phyloP scores from a whole-genome alignment of 768 basidiomycete genomes.

The Russula brevipes region DNA sequence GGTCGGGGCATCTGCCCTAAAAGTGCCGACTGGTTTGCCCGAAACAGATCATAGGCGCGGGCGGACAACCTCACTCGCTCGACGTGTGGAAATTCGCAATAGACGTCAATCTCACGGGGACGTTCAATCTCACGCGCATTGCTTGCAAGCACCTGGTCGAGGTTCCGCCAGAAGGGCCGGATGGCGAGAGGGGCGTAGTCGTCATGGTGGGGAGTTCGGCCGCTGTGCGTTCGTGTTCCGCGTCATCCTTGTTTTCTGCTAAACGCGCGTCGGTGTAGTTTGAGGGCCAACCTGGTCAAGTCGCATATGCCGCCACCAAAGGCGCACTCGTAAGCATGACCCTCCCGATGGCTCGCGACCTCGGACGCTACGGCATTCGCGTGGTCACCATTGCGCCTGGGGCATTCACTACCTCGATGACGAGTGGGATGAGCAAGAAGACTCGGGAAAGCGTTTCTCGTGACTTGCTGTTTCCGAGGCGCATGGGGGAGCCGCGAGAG shows the following conservation, averaged over 20 bases:
- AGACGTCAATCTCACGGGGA: slow-evolving; percentile 52
- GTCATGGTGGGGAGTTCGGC: slow-evolving; percentile 52
- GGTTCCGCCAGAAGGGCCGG: slow-evolving; percentile 40
- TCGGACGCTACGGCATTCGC: slow-evolving; percentile 47
- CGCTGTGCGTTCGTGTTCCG: slow-evolving; percentile 31
- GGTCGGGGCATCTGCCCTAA: no score
- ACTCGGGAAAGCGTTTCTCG: slow-evolving; percentile 22
- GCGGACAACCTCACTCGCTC: slow-evolving; percentile 44
- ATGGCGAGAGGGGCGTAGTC: slow-evolving; percentile 56
- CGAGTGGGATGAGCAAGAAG: slow-evolving; percentile 30
- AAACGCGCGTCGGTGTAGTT: slow-evolving; percentile 33
- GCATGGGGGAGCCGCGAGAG: slow-evolving; percentile 33
- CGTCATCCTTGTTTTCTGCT: neutral
- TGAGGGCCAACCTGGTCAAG: slow-evolving; percentile 53
- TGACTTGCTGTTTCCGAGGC: slow-evolving; percentile 33
- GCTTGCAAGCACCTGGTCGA: slow-evolving; percentile 47
- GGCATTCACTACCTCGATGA: slow-evolving; percentile 44
- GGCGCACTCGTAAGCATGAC: slow-evolving; percentile 54
- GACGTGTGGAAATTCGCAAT: slow-evolving; percentile 50
- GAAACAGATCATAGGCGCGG: slow-evolving; percentile 43
- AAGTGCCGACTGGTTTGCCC: neutral
- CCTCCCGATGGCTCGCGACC: slow-evolving; percentile 56
- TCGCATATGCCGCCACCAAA: slow-evolving; percentile 52
- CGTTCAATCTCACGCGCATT: slow-evolving; percentile 55
- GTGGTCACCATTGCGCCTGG: slow-evolving; percentile 55